Evolutionary conservation across 202 grass and related monocot species (phyloP).

Genomic region (Schoenoplectus triqueter): DNA sequence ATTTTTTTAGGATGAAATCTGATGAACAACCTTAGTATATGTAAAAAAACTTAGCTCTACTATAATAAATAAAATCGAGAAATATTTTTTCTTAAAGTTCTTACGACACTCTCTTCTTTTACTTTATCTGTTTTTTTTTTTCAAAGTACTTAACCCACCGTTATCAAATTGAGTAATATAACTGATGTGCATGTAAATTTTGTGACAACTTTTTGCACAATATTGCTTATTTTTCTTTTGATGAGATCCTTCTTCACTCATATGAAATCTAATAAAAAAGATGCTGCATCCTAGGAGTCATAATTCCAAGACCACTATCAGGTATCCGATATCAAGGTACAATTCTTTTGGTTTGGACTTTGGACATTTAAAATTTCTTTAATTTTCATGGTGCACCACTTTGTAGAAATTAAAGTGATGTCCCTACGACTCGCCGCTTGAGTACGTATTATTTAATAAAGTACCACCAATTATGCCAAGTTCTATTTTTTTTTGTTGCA

Average conservation of each 20-base stretch:
- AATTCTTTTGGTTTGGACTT: not conserved
- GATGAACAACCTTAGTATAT: not conserved
- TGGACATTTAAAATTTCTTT: not conserved
- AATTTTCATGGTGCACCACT: conserved; percentile 33
- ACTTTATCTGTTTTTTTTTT: too few relatives aligned
- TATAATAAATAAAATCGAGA: not conserved
- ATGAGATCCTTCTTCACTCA: not conserved
- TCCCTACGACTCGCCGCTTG: conserved; percentile 26
- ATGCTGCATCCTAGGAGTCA: conserved; percentile 38
- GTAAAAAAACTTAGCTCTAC: not conserved
- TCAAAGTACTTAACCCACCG: too few relatives aligned
- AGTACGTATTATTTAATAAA: not conserved
- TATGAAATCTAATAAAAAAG: conserved; percentile 18
- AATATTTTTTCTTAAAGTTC: too few relatives aligned
- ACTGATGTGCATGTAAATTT: too few relatives aligned
- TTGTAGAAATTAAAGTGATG: conserved; percentile 17
- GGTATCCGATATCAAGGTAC: not conserved
- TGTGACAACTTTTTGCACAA: too few relatives aligned
- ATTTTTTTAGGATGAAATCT: too few relatives aligned
- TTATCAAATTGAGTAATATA: too few relatives aligned
- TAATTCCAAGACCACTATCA: conserved; percentile 38
- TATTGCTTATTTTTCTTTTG: not conserved
- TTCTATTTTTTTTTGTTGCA: not conserved
- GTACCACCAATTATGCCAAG: not conserved
- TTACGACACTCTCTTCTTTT: too few relatives aligned